Evolutionary conservation across 768 basidiomycete species (phyloP).

Genomic region (Phanerochaete carnosa): DNA sequence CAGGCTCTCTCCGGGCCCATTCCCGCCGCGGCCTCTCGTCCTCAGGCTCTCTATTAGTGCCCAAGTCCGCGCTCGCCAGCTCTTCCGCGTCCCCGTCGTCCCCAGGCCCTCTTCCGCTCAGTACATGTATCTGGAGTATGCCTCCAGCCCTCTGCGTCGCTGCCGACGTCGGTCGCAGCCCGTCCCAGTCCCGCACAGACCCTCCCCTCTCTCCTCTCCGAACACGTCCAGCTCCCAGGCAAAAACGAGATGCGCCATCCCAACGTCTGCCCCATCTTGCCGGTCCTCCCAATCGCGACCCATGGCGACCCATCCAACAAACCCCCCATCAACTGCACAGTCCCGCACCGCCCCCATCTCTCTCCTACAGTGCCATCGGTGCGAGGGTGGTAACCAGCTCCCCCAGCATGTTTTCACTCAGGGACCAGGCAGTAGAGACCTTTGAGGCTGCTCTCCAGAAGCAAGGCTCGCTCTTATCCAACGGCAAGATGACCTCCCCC

Average conservation of each 20-base stretch:
- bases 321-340: neutral
- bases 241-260: neutral
- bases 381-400: neutral
- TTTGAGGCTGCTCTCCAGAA: conserved; percentile 3
- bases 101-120: neutral
- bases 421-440: conserved; percentile 1
- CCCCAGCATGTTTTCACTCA: neutral
- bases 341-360: neutral
- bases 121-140: neutral
- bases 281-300: neutral
- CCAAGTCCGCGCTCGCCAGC: neutral
- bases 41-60: neutral
- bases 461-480: conserved; percentile 6
- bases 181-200: neutral
- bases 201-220: neutral
- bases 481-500: conserved; percentile 6
- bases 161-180: neutral
- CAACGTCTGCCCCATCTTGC: neutral
- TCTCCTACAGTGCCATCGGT: neutral
- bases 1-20: conserved; percentile 1
- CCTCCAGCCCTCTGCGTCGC: conserved; percentile 2
- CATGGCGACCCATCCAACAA: neutral
- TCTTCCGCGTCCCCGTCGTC: neutral
- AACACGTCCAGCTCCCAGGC: neutral
- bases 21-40: neutral